These are phyloP conservation scores for Vaccinium myrtillus DNA, from an alignment of 148 eudicot genomes.

Conservation along the genomic window DNA sequence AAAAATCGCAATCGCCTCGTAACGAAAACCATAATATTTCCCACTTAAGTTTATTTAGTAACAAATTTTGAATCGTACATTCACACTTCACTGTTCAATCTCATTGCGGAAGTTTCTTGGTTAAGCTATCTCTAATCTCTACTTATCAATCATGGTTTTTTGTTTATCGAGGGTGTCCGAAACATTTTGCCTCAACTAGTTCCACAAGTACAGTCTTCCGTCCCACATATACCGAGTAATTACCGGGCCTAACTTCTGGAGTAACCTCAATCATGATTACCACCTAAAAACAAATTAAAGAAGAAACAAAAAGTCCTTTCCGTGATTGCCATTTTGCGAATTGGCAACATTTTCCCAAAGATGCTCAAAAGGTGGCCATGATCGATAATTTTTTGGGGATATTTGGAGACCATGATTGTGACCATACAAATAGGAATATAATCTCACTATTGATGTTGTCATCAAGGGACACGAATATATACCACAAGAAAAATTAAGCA, in stretches of 20 bases:
- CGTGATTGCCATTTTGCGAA: not conserved
- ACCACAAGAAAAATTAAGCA: not conserved
- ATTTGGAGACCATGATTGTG: not conserved
- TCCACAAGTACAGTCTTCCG: too few species aligned
- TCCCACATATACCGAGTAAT: too few species aligned
- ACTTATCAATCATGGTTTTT: not conserved
- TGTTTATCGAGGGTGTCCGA: too few species aligned
- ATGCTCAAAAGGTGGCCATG: not conserved
- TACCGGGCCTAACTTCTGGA: too few species aligned
- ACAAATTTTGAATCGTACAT: not conserved
- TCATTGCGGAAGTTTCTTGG: too few species aligned
- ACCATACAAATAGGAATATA: not conserved
- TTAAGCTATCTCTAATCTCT: not conserved
- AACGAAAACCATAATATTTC: not conserved
- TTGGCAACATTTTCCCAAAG: slow-evolving; percentile 12
- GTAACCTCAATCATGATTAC: not conserved
- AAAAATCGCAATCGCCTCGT: not conserved
- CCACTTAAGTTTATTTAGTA: not conserved
- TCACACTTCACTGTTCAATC: not conserved
- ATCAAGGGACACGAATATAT: slow-evolving; percentile 6
- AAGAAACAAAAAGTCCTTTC: slow-evolving; percentile 1
- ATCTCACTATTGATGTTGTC: not conserved
- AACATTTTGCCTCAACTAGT: too few species aligned
- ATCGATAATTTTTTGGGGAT: not conserved
- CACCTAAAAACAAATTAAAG: not conserved